Conservation (phyloP, 352 stramenopile species). For the Globisporangium alternatum region DNA sequence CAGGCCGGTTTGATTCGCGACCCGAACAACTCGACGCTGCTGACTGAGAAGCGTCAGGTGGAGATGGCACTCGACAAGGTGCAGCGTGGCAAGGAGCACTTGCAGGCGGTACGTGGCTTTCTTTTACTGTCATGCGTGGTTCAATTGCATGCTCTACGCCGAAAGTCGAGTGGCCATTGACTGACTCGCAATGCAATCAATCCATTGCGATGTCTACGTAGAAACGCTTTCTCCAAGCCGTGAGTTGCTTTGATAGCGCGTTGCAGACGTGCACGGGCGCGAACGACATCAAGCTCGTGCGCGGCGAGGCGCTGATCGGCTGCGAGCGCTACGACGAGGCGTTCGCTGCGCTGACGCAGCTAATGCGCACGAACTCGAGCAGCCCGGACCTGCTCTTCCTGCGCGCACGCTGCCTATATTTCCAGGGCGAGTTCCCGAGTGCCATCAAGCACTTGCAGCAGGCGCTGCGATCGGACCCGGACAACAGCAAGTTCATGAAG, state of each 20-base stretch:
- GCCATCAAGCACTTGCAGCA: constrained; percentile 93
- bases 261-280: constrained; percentile 65
- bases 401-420: constrained; percentile 88
- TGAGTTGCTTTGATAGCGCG: constrained; percentile 68
- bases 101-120: constrained; percentile 46
- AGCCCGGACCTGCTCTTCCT: constrained; percentile 84
- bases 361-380: constrained; percentile 83
- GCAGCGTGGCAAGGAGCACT: constrained; percentile 62
- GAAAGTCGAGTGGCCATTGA: neutral
- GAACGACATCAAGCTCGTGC: constrained; percentile 68
- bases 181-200: constrained; percentile 2
- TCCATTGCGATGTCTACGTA: neutral
- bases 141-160: neutral
- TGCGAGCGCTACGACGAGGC: constrained; percentile 82
- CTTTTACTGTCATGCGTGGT: neutral
- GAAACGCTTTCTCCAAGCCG: constrained; percentile 66
- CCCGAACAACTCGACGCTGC: constrained; percentile 73
- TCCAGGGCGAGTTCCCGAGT: constrained; percentile 90
- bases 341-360: constrained; percentile 74
- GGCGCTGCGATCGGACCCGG: constrained; percentile 86
- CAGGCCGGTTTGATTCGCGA: constrained; percentile 69
- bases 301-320: constrained; percentile 71
- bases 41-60: constrained; percentile 72
- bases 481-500: constrained; percentile 86
- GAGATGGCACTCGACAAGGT: constrained; percentile 84